phyloP scores from a whole-genome alignment of 129 eudicot species.

The Chrysanthemum seticuspe region DNA sequence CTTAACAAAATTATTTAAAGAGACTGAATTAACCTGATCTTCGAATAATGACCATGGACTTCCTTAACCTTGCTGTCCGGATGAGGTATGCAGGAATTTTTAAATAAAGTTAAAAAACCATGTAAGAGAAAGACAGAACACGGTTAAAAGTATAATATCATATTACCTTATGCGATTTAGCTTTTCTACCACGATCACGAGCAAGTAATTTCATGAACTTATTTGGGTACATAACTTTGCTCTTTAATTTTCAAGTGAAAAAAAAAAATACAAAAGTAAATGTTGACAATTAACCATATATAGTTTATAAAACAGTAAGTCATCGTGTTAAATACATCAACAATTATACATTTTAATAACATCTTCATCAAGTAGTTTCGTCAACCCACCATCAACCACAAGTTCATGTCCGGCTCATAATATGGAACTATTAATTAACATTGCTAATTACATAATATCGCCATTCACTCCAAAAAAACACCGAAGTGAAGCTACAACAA shows the following conservation, averaged over 20 bases:
- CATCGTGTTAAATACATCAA: too few relatives aligned
- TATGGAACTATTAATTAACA: background rate
- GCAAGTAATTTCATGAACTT: constrained; percentile 73
- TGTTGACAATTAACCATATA: too few relatives aligned
- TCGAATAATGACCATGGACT: constrained; percentile 86
- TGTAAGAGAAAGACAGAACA: constrained; percentile 2
- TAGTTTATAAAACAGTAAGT: too few relatives aligned
- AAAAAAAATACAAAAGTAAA: too few relatives aligned
- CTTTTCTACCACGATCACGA: constrained; percentile 81
- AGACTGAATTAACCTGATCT: constrained; percentile 61
- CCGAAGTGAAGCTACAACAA: too few relatives aligned
- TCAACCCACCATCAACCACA: too few relatives aligned
- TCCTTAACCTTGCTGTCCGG: constrained; percentile 73
- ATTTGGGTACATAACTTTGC: too few relatives aligned
- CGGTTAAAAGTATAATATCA: background rate
- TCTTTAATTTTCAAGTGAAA: too few relatives aligned
- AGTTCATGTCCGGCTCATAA: too few relatives aligned
- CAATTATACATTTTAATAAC: too few relatives aligned
- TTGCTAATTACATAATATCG: background rate
- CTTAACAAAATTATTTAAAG: background rate
- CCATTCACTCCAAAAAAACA: too few relatives aligned
- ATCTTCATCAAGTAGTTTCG: too few relatives aligned
- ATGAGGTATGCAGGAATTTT: constrained; percentile 42
- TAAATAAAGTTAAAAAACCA: background rate
- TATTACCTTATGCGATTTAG: constrained; percentile 74